Percentiles rank a stretch among this genome's conserved stretches.
Evolutionary conservation across 2,329 filamentous ascomycete genomes (phyloP).

Genomic region (Elsinoe perseae): DNA sequence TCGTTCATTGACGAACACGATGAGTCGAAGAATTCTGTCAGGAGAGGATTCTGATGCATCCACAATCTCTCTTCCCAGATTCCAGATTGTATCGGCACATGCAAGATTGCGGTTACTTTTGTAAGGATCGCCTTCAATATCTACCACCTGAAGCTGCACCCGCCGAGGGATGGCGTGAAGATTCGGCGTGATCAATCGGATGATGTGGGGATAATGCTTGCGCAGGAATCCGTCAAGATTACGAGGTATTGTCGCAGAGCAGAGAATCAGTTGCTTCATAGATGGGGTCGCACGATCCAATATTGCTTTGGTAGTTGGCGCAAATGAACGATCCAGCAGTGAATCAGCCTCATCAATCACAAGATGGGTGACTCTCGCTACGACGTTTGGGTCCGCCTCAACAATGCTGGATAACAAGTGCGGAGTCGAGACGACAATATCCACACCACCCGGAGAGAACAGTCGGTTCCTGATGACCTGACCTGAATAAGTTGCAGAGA

Average conservation of each 20-base stretch:
- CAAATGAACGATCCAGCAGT: constrained; percentile 86
- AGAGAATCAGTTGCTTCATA: constrained; percentile 78
- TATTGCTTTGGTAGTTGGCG: constrained; percentile 71
- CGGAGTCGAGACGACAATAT: constrained; percentile 79
- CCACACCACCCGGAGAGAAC: constrained; percentile 72
- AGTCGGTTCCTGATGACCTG: constrained; percentile 76
- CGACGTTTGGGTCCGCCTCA: constrained; percentile 79
- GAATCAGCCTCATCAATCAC: constrained; percentile 95
- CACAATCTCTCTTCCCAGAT: constrained; percentile 70
- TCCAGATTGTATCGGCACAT: constrained; percentile 90
- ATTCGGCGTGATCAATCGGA: constrained; percentile 85
- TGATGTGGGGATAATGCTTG: constrained; percentile 72
- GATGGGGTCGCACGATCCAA: constrained; percentile 75
- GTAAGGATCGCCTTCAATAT: constrained; percentile 88
- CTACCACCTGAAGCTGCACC: constrained; percentile 87
- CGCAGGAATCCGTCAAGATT: constrained; percentile 80
- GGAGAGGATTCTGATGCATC: constrained; percentile 43
- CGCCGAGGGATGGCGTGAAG: constrained; percentile 91
- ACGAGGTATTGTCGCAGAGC: constrained; percentile 90
- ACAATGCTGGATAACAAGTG: constrained; percentile 84
- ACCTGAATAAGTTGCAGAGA: constrained; percentile 69
- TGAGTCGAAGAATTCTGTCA: constrained; percentile 67
- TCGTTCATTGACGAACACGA: constrained; percentile 95
- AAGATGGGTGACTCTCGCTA: constrained; percentile 83
- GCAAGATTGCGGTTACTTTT: constrained; percentile 86